phyloP scores from a whole-genome alignment of 805 yeast genomes.

The Saccharomycopsis fibuligera region DNA sequence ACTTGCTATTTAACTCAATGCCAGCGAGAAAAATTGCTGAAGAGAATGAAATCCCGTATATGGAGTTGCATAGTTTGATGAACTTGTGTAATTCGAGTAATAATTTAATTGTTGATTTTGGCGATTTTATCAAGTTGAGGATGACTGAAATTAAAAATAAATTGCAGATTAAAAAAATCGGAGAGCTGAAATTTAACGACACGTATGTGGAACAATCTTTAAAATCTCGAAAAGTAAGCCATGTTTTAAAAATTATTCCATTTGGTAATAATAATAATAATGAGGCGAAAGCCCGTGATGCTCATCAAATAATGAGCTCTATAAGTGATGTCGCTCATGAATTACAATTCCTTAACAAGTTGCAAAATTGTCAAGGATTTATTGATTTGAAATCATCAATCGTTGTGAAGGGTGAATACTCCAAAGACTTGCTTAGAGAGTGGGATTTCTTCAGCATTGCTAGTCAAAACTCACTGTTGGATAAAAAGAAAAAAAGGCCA shows the following conservation, averaged over 20 bases:
- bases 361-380: conserved; percentile 39
- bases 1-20: conserved; percentile 10
- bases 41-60: conserved; percentile 10
- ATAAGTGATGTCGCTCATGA: conserved; percentile 41
- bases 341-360: conserved; percentile 35
- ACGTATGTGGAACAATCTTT: conserved; percentile 12
- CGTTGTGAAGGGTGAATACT: conserved; percentile 42
- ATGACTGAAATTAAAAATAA: conserved; percentile 7
- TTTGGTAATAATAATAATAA: conserved; percentile 38
- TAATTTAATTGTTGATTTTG: conserved; percentile 19
- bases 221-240: conserved; percentile 12
- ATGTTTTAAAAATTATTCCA: conserved; percentile 46
- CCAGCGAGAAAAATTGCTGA: conserved; percentile 18
- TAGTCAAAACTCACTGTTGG: conserved; percentile 5
- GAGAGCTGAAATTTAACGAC: conserved; percentile 9
- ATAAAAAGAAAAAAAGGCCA: conserved; percentile 33
- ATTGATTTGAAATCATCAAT: conserved; percentile 36
- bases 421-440: conserved; percentile 33
- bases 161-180: conserved; percentile 7
- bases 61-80: conserved; percentile 16
- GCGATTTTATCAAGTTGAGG: conserved; percentile 16
- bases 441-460: conserved; percentile 37
- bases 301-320: conserved; percentile 25
- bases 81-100: conserved; percentile 15
- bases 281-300: not conserved